These are phyloP conservation scores for Candida nemodendra DNA, from an alignment of 805 yeast genomes.

Conservation along the genomic window DNA sequence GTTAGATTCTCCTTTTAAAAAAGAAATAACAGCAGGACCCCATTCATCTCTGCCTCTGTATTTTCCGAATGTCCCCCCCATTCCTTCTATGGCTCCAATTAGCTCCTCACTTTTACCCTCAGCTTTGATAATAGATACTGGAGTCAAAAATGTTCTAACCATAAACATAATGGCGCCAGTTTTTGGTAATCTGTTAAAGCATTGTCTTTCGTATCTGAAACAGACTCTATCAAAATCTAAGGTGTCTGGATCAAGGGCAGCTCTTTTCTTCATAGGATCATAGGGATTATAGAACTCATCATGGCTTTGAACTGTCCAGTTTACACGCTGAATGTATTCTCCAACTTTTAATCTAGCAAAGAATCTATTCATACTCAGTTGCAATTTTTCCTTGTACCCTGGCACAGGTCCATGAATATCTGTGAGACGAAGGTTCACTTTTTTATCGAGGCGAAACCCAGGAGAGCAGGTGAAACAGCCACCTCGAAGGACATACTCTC, in stretches of 20 bases:
- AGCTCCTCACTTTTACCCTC: not conserved
- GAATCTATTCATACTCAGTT: not conserved
- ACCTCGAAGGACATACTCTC: not conserved
- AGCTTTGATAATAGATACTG: not conserved
- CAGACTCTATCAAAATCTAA: not conserved
- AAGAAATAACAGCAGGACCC: not conserved
- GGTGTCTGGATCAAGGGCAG: not conserved
- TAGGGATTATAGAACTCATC: not conserved
- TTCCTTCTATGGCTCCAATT: not conserved
- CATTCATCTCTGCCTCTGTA: not conserved
- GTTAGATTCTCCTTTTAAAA: not conserved
- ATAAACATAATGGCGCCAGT: not conserved
- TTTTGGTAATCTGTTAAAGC: not conserved
- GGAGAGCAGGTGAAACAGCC: not conserved
- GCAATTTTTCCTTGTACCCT: not conserved
- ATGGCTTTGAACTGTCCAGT: not conserved
- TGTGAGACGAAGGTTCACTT: not conserved
- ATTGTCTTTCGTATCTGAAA: constrained; percentile 1
- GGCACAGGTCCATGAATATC: not conserved
- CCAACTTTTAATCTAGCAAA: not conserved
- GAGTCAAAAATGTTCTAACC: not conserved
- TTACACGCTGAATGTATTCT: not conserved
- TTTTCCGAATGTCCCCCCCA: not conserved
- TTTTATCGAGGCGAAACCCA: not conserved
- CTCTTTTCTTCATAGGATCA: not conserved